phyloP scores from a whole-genome alignment of 306 rosid species.

The Sophora flavescens region DNA sequence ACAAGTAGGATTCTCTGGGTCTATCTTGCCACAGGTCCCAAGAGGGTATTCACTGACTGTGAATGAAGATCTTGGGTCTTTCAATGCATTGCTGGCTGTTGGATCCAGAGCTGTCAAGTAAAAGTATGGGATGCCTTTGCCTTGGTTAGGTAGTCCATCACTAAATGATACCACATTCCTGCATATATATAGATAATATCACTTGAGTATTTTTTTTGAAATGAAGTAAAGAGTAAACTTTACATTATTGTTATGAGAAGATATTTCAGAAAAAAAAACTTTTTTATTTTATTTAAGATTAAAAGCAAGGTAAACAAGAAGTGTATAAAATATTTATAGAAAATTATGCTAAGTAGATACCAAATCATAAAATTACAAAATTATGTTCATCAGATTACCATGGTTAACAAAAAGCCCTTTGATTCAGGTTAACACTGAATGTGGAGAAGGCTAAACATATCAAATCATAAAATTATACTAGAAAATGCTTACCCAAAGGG shows the following conservation, averaged over 20 bases:
- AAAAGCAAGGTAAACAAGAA: too few relatives aligned
- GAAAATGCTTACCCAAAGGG: slow-evolving; percentile 73
- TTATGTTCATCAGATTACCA: too few relatives aligned
- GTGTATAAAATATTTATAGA: too few relatives aligned
- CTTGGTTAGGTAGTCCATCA: slow-evolving; percentile 67
- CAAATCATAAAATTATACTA: not conserved
- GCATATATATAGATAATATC: slow-evolving; percentile 33
- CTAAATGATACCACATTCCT: slow-evolving; percentile 94
- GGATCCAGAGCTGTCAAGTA: not conserved
- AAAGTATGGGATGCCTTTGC: not conserved
- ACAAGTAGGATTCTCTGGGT: slow-evolving; percentile 88
- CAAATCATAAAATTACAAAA: too few relatives aligned
- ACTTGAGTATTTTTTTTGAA: not conserved
- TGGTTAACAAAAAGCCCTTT: too few relatives aligned
- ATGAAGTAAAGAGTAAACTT: too few relatives aligned
- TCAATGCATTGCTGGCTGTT: not conserved
- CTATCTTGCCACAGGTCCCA: not conserved
- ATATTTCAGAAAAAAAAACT: too few relatives aligned
- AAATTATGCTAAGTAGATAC: too few relatives aligned
- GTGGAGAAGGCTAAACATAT: not conserved
- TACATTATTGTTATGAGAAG: too few relatives aligned
- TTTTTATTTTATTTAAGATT: too few relatives aligned
- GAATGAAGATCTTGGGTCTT: not conserved
- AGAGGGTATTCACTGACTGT: not conserved
- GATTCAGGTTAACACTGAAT: too few relatives aligned